These are phyloP conservation scores for Plasmopara muralis DNA, from an alignment of 352 stramenopile species.

Conservation along the genomic window DNA sequence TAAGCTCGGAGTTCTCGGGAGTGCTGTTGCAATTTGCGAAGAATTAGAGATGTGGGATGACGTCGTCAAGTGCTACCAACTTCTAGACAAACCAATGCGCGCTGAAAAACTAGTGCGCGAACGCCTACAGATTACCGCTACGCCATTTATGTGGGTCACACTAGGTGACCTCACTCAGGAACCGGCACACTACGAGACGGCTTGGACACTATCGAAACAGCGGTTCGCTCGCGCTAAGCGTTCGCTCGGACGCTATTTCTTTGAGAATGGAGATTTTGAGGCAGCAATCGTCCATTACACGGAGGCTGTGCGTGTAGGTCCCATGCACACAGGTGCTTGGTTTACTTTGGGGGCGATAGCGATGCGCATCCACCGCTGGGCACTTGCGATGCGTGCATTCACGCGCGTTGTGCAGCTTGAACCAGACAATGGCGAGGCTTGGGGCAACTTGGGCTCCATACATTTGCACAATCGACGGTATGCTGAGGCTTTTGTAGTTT, in stretches of 20 bases:
- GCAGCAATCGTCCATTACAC: slow-evolving; percentile 76
- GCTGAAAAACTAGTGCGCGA: slow-evolving; percentile 88
- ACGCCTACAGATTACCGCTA: slow-evolving; percentile 75
- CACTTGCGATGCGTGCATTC: slow-evolving; percentile 83
- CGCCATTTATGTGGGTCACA: slow-evolving; percentile 92
- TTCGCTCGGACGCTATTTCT: slow-evolving; percentile 84
- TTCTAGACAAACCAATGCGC: slow-evolving; percentile 86
- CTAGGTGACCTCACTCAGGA: slow-evolving; percentile 91
- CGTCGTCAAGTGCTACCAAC: slow-evolving; percentile 93
- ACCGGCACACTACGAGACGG: slow-evolving; percentile 84
- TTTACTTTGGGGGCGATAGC: slow-evolving; percentile 88
- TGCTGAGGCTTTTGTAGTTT: slow-evolving; percentile 69
- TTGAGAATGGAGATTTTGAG: slow-evolving; percentile 80
- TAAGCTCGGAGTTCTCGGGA: slow-evolving; percentile 80
- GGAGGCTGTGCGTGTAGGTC: slow-evolving; percentile 81
- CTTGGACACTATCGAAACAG: slow-evolving; percentile 87
- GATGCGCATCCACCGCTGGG: slow-evolving; percentile 88
- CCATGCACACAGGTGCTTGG: slow-evolving; percentile 88
- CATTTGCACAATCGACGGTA: slow-evolving; percentile 83
- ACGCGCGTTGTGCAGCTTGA: slow-evolving; percentile 92
- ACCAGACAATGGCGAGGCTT: slow-evolving; percentile 91
- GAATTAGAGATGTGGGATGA: slow-evolving; percentile 96
- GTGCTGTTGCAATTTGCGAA: slow-evolving; percentile 90
- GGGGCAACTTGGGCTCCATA: slow-evolving; percentile 93
- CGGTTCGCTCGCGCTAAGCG: slow-evolving; percentile 90